phyloP scores from a whole-genome alignment of 2,329 filamentous ascomycete genomes.

The Colletotrichum tabaci region DNA sequence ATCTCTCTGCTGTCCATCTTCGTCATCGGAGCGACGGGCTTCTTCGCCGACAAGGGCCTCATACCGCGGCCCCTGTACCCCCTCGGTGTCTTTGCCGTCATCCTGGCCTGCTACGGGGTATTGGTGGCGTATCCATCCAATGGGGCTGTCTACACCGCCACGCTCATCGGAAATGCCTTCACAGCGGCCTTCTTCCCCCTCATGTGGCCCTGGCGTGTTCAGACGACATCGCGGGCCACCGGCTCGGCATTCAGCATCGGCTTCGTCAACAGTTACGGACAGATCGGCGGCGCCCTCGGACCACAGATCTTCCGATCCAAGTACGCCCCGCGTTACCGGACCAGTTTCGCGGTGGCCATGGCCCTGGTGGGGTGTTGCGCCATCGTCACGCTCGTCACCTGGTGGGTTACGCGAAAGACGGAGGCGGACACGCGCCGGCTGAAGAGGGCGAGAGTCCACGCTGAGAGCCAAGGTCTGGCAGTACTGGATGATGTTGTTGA shows the following conservation, averaged over 20 bases:
- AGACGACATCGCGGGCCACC: constrained; percentile 61
- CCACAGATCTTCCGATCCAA: constrained; percentile 62
- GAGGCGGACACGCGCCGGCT: constrained; percentile 61
- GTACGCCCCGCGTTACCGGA: constrained; percentile 62
- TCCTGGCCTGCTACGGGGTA: constrained; percentile 61
- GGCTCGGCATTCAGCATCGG: constrained; percentile 66
- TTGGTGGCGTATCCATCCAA: constrained; percentile 61
- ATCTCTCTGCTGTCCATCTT: constrained; percentile 58
- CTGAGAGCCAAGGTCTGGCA: constrained; percentile 56
- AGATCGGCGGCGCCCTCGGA: constrained; percentile 64
- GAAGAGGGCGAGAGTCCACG: constrained; percentile 58
- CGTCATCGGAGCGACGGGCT: constrained; percentile 59
- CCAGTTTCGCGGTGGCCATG: constrained; percentile 61
- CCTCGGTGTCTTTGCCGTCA: constrained; percentile 58
- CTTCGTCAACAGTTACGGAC: constrained; percentile 65
- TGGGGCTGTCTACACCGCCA: constrained; percentile 63
- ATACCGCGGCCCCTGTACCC: constrained; percentile 61
- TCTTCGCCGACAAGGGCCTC: constrained; percentile 58
- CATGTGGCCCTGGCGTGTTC: constrained; percentile 68
- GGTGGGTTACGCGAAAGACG: constrained; percentile 61
- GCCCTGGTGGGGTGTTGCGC: constrained; percentile 60
- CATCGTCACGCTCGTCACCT: constrained; percentile 57
- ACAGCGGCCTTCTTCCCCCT: constrained; percentile 61
- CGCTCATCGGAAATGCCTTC: constrained; percentile 59
- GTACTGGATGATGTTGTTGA: constrained; percentile 60